phyloP scores from a whole-genome alignment of 192 early-diverging fungal species.

The Backusella sp. region DNA sequence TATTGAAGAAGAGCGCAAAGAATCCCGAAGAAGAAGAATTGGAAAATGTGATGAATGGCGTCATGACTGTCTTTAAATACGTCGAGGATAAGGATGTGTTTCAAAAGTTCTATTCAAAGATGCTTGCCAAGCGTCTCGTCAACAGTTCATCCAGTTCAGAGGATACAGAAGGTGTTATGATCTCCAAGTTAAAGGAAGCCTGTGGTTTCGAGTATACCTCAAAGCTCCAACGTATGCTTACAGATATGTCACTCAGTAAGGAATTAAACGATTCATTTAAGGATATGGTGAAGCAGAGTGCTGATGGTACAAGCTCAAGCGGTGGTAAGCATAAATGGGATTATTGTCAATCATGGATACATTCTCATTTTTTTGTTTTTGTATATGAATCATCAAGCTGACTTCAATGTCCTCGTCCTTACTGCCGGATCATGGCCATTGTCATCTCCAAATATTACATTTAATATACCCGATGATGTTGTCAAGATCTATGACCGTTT shows the following conservation, averaged over 20 bases:
- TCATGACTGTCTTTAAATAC: slow-evolving; percentile 94
- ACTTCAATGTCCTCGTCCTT: slow-evolving; percentile 87
- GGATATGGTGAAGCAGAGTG: slow-evolving; percentile 48
- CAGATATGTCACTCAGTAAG: slow-evolving; percentile 88
- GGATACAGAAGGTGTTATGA: slow-evolving; percentile 92
- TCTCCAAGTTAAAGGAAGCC: slow-evolving; percentile 75
- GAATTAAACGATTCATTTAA: slow-evolving; percentile 87
- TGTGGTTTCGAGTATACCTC: slow-evolving; percentile 95
- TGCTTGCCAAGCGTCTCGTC: slow-evolving; percentile 91
- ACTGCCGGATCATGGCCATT: slow-evolving; percentile 93
- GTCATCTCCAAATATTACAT: slow-evolving; percentile 70
- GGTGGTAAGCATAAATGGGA: slow-evolving; percentile 10
- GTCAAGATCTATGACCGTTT: slow-evolving; percentile 83
- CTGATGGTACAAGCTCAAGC: slow-evolving; percentile 17
- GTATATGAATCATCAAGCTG: slow-evolving; percentile 28
- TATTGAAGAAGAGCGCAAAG: slow-evolving; percentile 84
- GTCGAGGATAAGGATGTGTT: slow-evolving; percentile 98
- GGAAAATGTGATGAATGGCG: slow-evolving; percentile 30
- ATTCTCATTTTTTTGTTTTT: background rate
- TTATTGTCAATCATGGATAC: background rate
- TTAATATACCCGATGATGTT: slow-evolving; percentile 86
- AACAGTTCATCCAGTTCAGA: slow-evolving; percentile 84
- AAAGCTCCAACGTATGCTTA: slow-evolving; percentile 95
- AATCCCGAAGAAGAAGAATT: slow-evolving; percentile 64
- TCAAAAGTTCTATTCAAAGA: slow-evolving; percentile 95